A percentile compares a stretch with the other conserved stretches of the same genome.
Evolutionary conservation across 1,139 yeast genomes (phyloP).

Genomic region (Taphrina confusa): DNA sequence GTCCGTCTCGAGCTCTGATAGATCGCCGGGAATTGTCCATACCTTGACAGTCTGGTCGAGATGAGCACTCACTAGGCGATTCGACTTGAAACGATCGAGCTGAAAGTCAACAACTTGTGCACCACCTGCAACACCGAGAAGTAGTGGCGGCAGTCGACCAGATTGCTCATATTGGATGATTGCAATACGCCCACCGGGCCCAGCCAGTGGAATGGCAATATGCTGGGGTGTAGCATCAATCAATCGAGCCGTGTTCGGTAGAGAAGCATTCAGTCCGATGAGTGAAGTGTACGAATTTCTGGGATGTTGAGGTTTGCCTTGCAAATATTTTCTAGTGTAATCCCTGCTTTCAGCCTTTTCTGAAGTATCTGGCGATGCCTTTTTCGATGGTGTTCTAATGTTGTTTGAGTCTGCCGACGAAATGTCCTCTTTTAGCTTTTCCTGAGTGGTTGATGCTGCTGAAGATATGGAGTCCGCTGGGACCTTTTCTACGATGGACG

Average conservation of each 20-base stretch:
- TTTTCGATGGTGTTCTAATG: not conserved
- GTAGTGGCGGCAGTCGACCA: slow-evolving; percentile 26
- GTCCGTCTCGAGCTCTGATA: slow-evolving; percentile 19
- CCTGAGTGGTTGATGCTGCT: not conserved
- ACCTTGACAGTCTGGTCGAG: slow-evolving; percentile 18
- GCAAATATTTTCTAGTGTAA: slow-evolving; percentile 26
- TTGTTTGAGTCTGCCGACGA: not conserved
- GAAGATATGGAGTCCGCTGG: too few species aligned
- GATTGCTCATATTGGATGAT: slow-evolving; percentile 3
- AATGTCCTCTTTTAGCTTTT: not conserved
- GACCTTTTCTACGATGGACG: not conserved
- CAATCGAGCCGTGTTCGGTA: slow-evolving; percentile 31
- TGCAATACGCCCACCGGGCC: slow-evolving; percentile 29
- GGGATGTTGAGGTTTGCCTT: slow-evolving; percentile 24
- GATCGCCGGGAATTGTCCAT: slow-evolving; percentile 22
- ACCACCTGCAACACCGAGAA: slow-evolving; percentile 21
- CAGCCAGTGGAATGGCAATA: slow-evolving; percentile 25
- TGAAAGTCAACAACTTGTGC: slow-evolving; percentile 30
- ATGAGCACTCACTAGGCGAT: slow-evolving; percentile 29
- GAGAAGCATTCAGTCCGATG: slow-evolving; percentile 23
- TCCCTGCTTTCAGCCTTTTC: slow-evolving; percentile 1
- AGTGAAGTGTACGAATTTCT: slow-evolving; percentile 30
- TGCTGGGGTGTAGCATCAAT: slow-evolving; percentile 18
- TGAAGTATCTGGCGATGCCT: not conserved
- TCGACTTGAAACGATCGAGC: slow-evolving; percentile 13